Evolutionary conservation across 176 grass and related monocot species (phyloP).

Genomic region (Zea luxurians): DNA sequence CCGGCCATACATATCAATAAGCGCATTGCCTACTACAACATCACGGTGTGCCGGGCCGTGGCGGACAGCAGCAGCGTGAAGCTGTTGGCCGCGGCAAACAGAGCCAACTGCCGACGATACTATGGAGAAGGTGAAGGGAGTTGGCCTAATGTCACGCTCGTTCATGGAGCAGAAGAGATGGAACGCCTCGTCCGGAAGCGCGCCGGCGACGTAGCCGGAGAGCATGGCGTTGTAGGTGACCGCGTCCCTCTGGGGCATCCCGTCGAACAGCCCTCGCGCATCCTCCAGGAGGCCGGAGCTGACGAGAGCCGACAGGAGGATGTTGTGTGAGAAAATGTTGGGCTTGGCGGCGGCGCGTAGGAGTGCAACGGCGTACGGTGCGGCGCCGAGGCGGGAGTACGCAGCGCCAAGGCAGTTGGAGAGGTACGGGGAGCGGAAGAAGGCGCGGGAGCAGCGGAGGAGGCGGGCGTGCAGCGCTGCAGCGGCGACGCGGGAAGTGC

Average conservation of each 20-base stretch:
- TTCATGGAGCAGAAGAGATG: conserved; percentile 41
- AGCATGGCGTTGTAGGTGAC: conserved; percentile 77
- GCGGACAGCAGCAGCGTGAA: conserved; percentile 59
- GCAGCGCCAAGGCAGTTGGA: conserved; percentile 61
- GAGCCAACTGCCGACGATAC: conserved; percentile 39
- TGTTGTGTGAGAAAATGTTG: conserved; percentile 70
- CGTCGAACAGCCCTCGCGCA: conserved; percentile 61
- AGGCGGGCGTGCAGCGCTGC: conserved; percentile 57
- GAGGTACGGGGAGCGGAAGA: conserved; percentile 52
- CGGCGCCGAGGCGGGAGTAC: conserved; percentile 54
- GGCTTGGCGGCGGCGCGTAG: conserved; percentile 22
- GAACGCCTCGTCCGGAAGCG: conserved; percentile 38
- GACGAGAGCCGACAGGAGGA: conserved; percentile 36
- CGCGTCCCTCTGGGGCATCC: conserved; percentile 55
- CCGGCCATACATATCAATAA: conserved; percentile 75
- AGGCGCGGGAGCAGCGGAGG: conserved; percentile 48
- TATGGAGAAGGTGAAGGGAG: conserved; percentile 78
- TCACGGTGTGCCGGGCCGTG: conserved; percentile 38
- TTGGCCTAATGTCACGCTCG: conserved; percentile 49
- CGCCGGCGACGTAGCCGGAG: conserved; percentile 44
- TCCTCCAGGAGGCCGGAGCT: conserved; percentile 36
- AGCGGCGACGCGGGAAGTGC: conserved; percentile 38
- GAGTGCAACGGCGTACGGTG: conserved; percentile 34
- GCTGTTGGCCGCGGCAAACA: conserved; percentile 42
- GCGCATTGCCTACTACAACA: conserved; percentile 52